phyloP scores from a whole-genome alignment of 257 asterid species.

The Datura wrightii region DNA sequence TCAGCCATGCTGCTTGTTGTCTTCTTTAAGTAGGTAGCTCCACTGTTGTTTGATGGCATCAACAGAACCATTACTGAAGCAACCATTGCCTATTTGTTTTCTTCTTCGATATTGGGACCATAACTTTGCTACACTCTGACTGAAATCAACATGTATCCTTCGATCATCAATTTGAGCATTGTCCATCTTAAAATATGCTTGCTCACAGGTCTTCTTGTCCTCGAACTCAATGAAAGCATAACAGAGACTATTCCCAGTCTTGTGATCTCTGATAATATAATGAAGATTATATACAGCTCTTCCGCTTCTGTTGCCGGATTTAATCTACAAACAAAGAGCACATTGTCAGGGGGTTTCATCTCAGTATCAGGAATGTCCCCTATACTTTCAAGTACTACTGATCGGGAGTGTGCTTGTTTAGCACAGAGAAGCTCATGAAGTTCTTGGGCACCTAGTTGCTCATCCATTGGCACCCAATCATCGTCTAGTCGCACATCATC shows the following conservation, averaged over 20 bases:
- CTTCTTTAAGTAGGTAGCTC: not conserved
- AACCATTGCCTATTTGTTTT: constrained; percentile 40
- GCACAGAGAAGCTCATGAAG: constrained; percentile 79
- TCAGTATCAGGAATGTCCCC: constrained; percentile 99
- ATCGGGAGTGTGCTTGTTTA: constrained; percentile 93
- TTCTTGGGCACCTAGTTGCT: constrained; percentile 67
- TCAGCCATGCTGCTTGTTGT: not conserved
- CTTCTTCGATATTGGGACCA: constrained; percentile 80
- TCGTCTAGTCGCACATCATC: constrained; percentile 93
- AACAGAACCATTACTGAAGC: not conserved
- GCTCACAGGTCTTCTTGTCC: constrained; percentile 86
- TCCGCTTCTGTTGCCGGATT: constrained; percentile 94
- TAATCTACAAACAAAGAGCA: constrained; percentile 86
- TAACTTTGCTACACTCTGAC: constrained; percentile 89
- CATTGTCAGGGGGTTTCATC: constrained; percentile 44
- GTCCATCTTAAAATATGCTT: constrained; percentile 94
- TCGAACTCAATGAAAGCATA: constrained; percentile 92
- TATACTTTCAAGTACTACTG: constrained; percentile 93
- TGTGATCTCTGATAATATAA: constrained; percentile 80
- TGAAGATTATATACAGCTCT: constrained; percentile 83
- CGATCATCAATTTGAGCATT: constrained; percentile 85
- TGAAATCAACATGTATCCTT: constrained; percentile 91
- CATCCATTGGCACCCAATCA: constrained; percentile 98
- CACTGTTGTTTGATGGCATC: not conserved
- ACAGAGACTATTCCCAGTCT: constrained; percentile 90